Percentiles rank a stretch among this genome's conserved stretches.
These are phyloP conservation scores for Pisolithus tinctorius DNA, from an alignment of 768 basidiomycete species.

Conservation along the genomic window DNA sequence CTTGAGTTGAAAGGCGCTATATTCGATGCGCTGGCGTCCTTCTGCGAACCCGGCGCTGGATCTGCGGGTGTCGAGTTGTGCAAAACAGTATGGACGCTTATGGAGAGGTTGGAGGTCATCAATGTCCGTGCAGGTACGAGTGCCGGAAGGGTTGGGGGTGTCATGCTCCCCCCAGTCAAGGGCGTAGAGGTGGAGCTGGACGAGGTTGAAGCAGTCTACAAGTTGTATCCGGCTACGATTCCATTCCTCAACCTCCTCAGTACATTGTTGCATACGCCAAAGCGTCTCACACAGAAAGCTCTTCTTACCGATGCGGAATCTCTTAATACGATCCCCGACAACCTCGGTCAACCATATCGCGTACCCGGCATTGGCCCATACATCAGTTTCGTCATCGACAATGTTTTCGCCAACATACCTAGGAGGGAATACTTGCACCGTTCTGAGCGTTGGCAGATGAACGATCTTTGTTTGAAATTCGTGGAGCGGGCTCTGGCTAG, in stretches of 20 bases:
- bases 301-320: constrained; percentile 53
- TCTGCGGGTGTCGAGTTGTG: constrained; percentile 70
- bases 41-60: constrained; percentile 78
- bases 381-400: constrained; percentile 79
- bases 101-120: constrained; percentile 82
- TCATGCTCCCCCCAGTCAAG: constrained; percentile 50
- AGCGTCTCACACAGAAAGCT: constrained; percentile 57
- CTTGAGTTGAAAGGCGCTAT: constrained; percentile 84
- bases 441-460: constrained; percentile 80
- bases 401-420: constrained; percentile 74
- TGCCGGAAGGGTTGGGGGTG: constrained; percentile 14
- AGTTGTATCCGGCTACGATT: constrained; percentile 81
- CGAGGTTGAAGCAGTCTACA: constrained; percentile 73
- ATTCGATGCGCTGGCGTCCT: constrained; percentile 74
- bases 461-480: constrained; percentile 78
- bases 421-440: constrained; percentile 68
- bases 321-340: constrained; percentile 71
- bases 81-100: constrained; percentile 72
- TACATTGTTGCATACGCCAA: constrained; percentile 78
- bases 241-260: constrained; percentile 80
- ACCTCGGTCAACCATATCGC: constrained; percentile 74
- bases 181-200: constrained; percentile 86
- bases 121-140: constrained; percentile 53
- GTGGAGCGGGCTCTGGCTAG: constrained; percentile 78
- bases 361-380: constrained; percentile 80